Conservation (phyloP, 345 rosid genomes). For the Dimocarpus longan region DNA sequence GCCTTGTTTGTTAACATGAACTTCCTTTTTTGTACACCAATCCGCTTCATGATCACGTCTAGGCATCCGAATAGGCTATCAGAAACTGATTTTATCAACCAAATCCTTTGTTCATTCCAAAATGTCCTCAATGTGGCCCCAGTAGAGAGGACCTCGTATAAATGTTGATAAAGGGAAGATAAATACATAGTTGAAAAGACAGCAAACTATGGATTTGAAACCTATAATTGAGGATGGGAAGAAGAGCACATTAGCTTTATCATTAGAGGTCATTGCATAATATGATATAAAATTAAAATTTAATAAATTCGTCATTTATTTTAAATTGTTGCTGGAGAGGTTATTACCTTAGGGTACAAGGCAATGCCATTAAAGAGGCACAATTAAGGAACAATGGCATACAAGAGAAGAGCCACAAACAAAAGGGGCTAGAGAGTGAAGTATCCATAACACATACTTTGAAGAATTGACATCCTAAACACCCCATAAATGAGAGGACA, state of each 20-base stretch:
- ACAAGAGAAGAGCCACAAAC: constrained; percentile 24
- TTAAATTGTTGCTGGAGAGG: background rate
- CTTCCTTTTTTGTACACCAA: background rate
- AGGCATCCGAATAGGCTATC: constrained; percentile 10
- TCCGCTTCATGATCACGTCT: background rate
- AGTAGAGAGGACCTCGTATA: background rate
- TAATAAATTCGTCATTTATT: background rate
- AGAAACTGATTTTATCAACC: constrained; percentile 13
- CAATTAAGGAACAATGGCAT: constrained; percentile 30
- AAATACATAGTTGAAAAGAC: background rate
- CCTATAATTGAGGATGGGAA: background rate
- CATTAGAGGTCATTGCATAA: background rate
- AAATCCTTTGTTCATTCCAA: constrained; percentile 16
- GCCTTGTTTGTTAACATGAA: constrained; percentile 14
- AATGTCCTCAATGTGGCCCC: background rate
- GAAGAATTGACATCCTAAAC: constrained; percentile 29
- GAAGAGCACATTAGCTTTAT: constrained; percentile 25
- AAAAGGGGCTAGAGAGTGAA: constrained; percentile 24
- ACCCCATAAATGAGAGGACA: constrained; percentile 30
- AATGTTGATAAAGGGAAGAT: background rate
- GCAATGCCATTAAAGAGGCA: constrained; percentile 25
- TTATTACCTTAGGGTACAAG: constrained; percentile 30
- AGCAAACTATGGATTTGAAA: background rate
- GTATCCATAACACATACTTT: constrained; percentile 30
- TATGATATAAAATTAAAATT: background rate